Percentiles rank a stretch among this genome's conserved stretches.
phyloP scores from a whole-genome alignment of 2,329 filamentous ascomycete genomes.

The Cladosporium sp. region DNA sequence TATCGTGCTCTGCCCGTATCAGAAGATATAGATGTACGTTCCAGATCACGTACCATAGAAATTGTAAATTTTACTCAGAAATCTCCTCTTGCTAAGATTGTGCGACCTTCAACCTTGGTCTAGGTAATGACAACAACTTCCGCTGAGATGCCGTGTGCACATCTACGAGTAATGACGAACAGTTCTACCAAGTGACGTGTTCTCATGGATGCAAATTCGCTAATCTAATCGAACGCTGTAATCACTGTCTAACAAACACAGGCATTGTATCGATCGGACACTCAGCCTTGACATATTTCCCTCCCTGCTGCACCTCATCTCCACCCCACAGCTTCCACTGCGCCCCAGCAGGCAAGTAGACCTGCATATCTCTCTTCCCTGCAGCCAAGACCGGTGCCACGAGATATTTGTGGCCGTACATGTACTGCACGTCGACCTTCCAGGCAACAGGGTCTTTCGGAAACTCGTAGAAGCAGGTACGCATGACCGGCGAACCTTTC shows the following conservation, averaged over 20 bases:
- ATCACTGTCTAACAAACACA: constrained; percentile 15
- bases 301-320: constrained; percentile 18
- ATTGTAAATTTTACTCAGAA: too few relatives aligned
- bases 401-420: constrained; percentile 60
- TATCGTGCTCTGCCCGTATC: too few relatives aligned
- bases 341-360: constrained; percentile 51
- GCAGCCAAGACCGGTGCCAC: constrained; percentile 54
- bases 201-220: too few relatives aligned
- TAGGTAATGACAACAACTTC: too few relatives aligned
- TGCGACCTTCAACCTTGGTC: too few relatives aligned
- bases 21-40: too few relatives aligned
- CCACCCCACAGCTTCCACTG: constrained; percentile 43
- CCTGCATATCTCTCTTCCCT: constrained; percentile 40
- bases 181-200: too few relatives aligned
- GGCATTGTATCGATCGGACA: constrained; percentile 21
- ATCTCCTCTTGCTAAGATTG: too few relatives aligned
- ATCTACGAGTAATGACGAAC: too few relatives aligned
- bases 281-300: constrained; percentile 15
- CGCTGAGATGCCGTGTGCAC: too few relatives aligned
- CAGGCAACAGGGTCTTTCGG: constrained; percentile 52
- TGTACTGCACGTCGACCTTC: constrained; percentile 59
- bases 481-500: constrained; percentile 58
- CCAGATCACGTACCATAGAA: too few relatives aligned
- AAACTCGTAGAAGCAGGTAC: constrained; percentile 62
- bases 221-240: too few relatives aligned